A percentile compares a stretch with the other conserved stretches of the same genome.
Conservation (phyloP, 1,284 basidiomycete species). For the Moesziomyces parantarcticus region DNA sequence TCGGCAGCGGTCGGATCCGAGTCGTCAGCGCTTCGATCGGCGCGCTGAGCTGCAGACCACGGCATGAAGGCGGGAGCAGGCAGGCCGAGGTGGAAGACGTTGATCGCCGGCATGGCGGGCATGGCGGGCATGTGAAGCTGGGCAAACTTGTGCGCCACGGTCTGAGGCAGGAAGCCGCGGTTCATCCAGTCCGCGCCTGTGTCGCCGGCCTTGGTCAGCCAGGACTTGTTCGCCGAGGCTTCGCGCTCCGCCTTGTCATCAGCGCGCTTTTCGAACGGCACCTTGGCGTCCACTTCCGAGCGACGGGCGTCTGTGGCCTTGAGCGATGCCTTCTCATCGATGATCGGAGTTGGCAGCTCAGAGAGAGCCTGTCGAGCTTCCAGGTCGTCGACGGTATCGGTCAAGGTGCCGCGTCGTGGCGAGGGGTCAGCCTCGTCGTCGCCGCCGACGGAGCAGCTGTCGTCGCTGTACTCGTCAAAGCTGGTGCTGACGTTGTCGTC, state of each 20-base stretch:
- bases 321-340: slow-evolving; percentile 36
- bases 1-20: neutral
- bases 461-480: slow-evolving; percentile 55
- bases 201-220: slow-evolving; percentile 49
- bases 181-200: slow-evolving; percentile 52
- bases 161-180: slow-evolving; percentile 40
- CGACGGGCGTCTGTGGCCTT: slow-evolving; percentile 24
- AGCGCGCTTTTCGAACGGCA: neutral
- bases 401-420: neutral
- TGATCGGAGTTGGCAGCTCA: slow-evolving; percentile 24
- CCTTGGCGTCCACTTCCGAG: slow-evolving; percentile 1
- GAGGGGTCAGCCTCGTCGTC: slow-evolving; percentile 16
- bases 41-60: slow-evolving; percentile 37
- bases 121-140: slow-evolving; percentile 52
- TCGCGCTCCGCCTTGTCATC: slow-evolving; percentile 7
- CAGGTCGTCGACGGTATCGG: slow-evolving; percentile 13
- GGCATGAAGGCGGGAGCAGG: slow-evolving; percentile 43
- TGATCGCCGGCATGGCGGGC: slow-evolving; percentile 51
- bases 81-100: slow-evolving; percentile 56
- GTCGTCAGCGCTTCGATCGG: slow-evolving; percentile 6
- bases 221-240: slow-evolving; percentile 31
- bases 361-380: slow-evolving; percentile 34
- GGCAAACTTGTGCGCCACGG: slow-evolving; percentile 46
- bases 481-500: slow-evolving; percentile 61
- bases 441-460: slow-evolving; percentile 28